Percentiles rank a stretch among this genome's conserved stretches.
Evolutionary conservation across 148 eudicot genomes (phyloP).

Genomic region (Camellia japonica): DNA sequence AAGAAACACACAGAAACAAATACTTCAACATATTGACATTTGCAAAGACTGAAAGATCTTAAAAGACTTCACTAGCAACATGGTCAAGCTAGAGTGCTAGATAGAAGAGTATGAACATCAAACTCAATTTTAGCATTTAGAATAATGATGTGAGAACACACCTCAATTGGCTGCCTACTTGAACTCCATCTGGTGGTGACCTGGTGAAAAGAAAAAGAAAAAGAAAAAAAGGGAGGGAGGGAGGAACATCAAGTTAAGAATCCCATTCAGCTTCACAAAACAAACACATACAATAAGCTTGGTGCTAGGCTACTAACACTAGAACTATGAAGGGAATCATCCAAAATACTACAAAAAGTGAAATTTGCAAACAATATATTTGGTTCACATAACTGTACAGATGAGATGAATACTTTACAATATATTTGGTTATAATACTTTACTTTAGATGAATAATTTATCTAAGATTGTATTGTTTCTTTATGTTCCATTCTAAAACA

Average conservation of each 20-base stretch:
- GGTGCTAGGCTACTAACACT: background rate
- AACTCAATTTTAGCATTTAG: background rate
- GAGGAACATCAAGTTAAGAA: constrained; percentile 3
- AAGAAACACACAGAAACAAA: background rate
- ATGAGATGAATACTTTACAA: background rate
- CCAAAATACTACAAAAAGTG: background rate
- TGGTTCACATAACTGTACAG: background rate
- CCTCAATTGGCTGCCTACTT: constrained; percentile 68
- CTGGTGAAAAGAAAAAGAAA: constrained; percentile 30
- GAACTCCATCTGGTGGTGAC: constrained; percentile 47
- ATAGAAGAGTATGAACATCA: background rate
- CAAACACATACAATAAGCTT: background rate
- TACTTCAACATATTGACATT: background rate
- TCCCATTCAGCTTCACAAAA: background rate
- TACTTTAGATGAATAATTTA: too few species aligned
- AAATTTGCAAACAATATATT: background rate
- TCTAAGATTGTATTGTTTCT: too few species aligned
- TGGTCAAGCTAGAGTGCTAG: background rate
- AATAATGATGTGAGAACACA: constrained; percentile 22
- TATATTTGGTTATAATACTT: too few species aligned
- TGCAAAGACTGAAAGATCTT: background rate
- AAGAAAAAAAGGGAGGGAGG: too few species aligned
- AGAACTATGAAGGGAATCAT: background rate
- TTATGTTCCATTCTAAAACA: too few species aligned
- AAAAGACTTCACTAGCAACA: background rate